Percentiles rank a stretch among this genome's conserved stretches.
These are phyloP conservation scores for Crataegus laevigata DNA, from an alignment of 306 rosid genomes.

Conservation along the genomic window DNA sequence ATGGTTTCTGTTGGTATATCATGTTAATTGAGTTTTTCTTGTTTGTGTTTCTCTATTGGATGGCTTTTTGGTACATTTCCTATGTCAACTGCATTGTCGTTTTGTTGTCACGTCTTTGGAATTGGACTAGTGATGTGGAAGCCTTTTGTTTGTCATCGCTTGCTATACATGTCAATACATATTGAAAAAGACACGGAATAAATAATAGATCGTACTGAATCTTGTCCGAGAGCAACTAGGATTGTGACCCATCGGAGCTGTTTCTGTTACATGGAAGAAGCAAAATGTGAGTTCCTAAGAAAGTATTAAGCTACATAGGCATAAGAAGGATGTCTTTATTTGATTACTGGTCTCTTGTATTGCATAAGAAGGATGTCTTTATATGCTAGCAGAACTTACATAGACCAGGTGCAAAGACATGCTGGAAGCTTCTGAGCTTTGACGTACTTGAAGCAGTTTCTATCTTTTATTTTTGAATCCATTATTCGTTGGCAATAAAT, in stretches of 20 bases:
- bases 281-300: background rate
- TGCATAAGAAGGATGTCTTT: background rate
- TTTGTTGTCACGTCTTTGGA: background rate
- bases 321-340: background rate
- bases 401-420: background rate
- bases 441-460: background rate
- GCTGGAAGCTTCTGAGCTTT: background rate
- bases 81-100: background rate
- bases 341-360: background rate
- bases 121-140: background rate
- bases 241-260: background rate
- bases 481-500: background rate
- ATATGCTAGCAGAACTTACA: background rate
- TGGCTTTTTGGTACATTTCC: background rate
- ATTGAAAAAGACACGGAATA: background rate
- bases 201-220: background rate
- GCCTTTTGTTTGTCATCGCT: background rate
- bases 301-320: background rate
- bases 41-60: background rate
- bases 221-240: background rate
- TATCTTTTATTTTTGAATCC: background rate
- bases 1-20: slow-evolving; percentile 13
- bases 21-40: background rate
- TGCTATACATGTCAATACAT: background rate
- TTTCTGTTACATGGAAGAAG: background rate